These are phyloP conservation scores for Furcasterigmium sp. DNA, from an alignment of 2,329 filamentous ascomycete species.

Conservation along the genomic window DNA sequence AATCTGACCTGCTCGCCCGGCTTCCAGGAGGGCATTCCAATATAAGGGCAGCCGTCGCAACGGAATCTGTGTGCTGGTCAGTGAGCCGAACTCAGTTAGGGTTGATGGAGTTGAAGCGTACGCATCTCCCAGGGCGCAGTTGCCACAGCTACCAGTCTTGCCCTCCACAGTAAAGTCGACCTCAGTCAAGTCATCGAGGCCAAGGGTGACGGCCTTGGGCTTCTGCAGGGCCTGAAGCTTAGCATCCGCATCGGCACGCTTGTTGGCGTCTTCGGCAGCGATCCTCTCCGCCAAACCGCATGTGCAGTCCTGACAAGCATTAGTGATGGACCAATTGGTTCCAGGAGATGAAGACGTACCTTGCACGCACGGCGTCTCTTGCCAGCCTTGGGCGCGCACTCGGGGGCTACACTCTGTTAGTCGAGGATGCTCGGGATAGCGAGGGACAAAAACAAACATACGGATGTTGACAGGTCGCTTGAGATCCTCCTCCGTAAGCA, in stretches of 20 bases:
- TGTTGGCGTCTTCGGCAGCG: slow-evolving; percentile 50
- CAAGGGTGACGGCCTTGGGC: slow-evolving; percentile 59
- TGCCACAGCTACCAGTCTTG: slow-evolving; percentile 91
- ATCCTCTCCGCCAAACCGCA: slow-evolving; percentile 80
- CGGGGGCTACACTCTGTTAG: slow-evolving; percentile 51
- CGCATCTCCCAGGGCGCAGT: slow-evolving; percentile 89
- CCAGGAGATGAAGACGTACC: not conserved
- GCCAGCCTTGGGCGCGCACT: slow-evolving; percentile 81
- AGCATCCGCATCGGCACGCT: slow-evolving; percentile 54
- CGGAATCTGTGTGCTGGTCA: slow-evolving; percentile 41
- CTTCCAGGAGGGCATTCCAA: slow-evolving; percentile 93
- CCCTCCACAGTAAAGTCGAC: slow-evolving; percentile 97
- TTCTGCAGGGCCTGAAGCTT: slow-evolving; percentile 70
- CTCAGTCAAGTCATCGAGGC: slow-evolving; percentile 74
- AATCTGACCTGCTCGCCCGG: slow-evolving; percentile 90
- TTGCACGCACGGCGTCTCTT: slow-evolving; percentile 64
- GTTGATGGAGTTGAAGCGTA: too few relatives aligned
- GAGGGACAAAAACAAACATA: slow-evolving; percentile 42
- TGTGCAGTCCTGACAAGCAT: slow-evolving; percentile 93
- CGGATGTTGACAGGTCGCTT: slow-evolving; percentile 72
- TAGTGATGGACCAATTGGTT: not conserved
- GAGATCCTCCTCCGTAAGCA: slow-evolving; percentile 82
- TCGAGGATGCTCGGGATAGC: not conserved
- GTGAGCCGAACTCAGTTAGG: too few relatives aligned
- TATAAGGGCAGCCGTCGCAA: slow-evolving; percentile 71